Base-by-base conservation (phyloP, 1,139 yeast genomes). In the Kazachstania sp. region DNA sequence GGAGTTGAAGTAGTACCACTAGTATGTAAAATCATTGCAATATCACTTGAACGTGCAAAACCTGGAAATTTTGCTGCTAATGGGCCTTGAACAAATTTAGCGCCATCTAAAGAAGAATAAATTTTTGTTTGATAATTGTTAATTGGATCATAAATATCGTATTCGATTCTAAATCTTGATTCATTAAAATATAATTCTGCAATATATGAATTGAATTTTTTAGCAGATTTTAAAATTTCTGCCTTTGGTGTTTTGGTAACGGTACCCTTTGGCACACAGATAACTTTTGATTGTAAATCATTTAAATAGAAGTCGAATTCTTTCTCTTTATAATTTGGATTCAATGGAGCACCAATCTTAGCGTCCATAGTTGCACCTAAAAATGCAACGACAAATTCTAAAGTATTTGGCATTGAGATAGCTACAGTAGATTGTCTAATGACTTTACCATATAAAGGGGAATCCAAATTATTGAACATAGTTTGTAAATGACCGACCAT, bases 1-100 rank as follows among this genome's bases (percentile, higher is more conserved):
- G 86, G 86, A 44, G 80, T 72, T 4, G 86, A 85, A 2, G 86
- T 81, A 13, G 86, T 81, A 41, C 87, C 87, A 44, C 82, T 75
- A 8, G 86, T 81, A 61, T 81, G 86, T 43, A 81, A 66, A 29
- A 81, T 77, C 61, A 81, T 66, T 2, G 86, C 86, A 34, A 77
- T 71, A 50, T 79, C 79, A 43, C 72, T 68, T 1, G 76, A 70
- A 28, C 62, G 53, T 9, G 75, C 73, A 41, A 64, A 65, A 2
- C 75, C 72, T 12, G 77, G 74, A 50, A 73, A 66, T 19, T 45
- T 54, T n/a, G 38, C 42, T 1, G 49, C 46, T 38, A 51, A 52
- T 23, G 49, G 53, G 50, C 69, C 68, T n/a, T 15, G 39, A 37
- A 57, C 47, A 51, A 63, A 67, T 19, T 57, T 54, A 6, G 72